A percentile compares a stretch with the other conserved stretches of the same genome.
These are phyloP conservation scores for Penicillium verhagenii DNA, from an alignment of 495 filamentous ascomycete species.

Conservation along the genomic window DNA sequence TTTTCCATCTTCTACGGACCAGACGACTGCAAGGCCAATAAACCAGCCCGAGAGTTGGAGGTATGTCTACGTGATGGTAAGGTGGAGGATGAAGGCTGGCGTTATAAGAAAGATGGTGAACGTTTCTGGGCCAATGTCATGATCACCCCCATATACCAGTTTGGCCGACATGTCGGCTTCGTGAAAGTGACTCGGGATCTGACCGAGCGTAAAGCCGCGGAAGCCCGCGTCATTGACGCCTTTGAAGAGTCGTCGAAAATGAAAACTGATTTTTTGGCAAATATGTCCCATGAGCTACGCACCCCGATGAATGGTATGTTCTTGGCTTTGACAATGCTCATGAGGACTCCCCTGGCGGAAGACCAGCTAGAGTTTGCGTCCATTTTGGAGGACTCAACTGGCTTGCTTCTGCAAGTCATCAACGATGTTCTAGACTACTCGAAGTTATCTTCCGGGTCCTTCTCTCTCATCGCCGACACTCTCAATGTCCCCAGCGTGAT, in stretches of 20 bases:
- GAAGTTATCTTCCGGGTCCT: constrained; percentile 83
- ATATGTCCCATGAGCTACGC: constrained; percentile 89
- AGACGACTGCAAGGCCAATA: constrained; percentile 51
- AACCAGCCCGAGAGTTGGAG: constrained; percentile 48
- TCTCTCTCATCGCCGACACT: constrained; percentile 71
- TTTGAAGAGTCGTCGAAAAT: constrained; percentile 65
- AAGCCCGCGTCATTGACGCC: constrained; percentile 56
- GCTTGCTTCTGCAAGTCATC: constrained; percentile 80
- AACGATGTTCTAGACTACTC: constrained; percentile 90
- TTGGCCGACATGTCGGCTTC: constrained; percentile 59
- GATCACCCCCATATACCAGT: constrained; percentile 60
- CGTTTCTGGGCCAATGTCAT: constrained; percentile 69
- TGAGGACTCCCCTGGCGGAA: constrained; percentile 61
- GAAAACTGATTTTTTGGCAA: constrained; percentile 68
- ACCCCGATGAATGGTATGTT: constrained; percentile 79
- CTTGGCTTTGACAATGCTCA: constrained; percentile 67
- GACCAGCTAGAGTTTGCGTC: constrained; percentile 74
- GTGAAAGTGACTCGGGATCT: constrained; percentile 65
- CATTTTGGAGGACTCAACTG: constrained; percentile 78
- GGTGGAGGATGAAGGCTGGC: constrained; percentile 66
- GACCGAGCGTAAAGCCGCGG: constrained; percentile 59
- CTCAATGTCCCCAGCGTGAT: constrained; percentile 60
- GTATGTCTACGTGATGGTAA: constrained; percentile 59
- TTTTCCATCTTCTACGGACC: constrained; percentile 62
- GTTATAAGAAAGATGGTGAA: constrained; percentile 59